Percentiles rank a stretch among this genome's conserved stretches.
phyloP scores from a whole-genome alignment of 2,329 filamentous ascomycete genomes.

The Cercospora nicotianae region DNA sequence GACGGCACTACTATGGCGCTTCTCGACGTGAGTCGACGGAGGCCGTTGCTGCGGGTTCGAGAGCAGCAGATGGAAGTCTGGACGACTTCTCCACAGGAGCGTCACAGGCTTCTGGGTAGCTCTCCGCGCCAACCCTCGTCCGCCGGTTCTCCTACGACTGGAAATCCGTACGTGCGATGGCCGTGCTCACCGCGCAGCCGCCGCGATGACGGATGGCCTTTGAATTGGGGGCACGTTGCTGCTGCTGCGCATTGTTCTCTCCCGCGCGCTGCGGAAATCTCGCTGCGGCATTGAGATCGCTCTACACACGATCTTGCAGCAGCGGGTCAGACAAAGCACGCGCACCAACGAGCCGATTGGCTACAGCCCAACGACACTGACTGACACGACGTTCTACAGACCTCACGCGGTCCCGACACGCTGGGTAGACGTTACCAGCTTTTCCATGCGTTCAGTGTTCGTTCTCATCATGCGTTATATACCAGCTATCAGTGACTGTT shows the following conservation, averaged over 20 bases:
- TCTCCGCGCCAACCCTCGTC: neutral
- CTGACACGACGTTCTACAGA: neutral
- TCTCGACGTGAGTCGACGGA: neutral
- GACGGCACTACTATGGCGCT: conserved; percentile 1
- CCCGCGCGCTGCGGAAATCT: neutral
- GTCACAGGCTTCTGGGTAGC: neutral
- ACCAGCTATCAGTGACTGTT: conserved; percentile 1
- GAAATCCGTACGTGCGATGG: neutral
- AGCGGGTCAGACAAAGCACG: neutral
- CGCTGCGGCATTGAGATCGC: neutral
- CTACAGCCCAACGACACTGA: neutral
- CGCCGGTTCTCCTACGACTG: neutral
- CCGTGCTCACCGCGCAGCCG: neutral
- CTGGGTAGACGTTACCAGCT: neutral
- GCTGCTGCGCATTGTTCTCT: neutral
- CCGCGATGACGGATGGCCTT: neutral
- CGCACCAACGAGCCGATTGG: neutral
- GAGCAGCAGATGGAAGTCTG: neutral
- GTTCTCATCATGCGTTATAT: neutral
- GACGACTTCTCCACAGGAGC: neutral
- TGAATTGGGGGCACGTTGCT: neutral
- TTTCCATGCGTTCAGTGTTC: neutral
- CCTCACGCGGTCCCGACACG: neutral
- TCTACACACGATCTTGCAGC: neutral
- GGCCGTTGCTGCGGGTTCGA: neutral